Base-by-base conservation (phyloP, 208 protist species). In the Endotrypanum monterogeii region DNA sequence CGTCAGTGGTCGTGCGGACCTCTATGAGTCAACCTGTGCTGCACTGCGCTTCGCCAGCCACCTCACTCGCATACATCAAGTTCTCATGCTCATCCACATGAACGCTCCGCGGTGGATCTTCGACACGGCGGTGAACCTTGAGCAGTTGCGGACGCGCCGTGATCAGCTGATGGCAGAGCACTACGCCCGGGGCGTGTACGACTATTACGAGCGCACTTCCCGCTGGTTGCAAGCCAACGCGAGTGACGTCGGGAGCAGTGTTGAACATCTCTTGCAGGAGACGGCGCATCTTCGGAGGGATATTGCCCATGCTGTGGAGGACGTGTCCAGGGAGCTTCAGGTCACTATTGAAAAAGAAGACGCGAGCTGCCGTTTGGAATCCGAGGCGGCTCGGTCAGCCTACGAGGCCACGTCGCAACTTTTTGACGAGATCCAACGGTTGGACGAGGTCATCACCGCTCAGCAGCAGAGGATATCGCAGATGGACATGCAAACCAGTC, bases 51-150 rank as follows among this genome's bases (percentile, higher is more conserved):
- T 96, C 63, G 82, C 88, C 20, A 82, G 71, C 50, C 68, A 82
- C n/a, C 66, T 96, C 56, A 69, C 74, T 46, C 84, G 83, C 25
- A 92, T 96, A 74, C 89, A 94, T 51, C 92, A 96, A 66, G 86
- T 94, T 30, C 86, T 94, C 25, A 91, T 90, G 80, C 82, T 94
- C 18, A 86, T 88, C 46, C 92, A 96, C 82, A 91, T 94, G 74
- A 81, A 88, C 46, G 82, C 88, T 18, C 92, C 92, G 2, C 84
- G 85, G 0, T 96, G 92, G 92, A 79, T 96, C 28, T 85, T 92
- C 50, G 92, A 96, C 39, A 83, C 90, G 46, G 89, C 84, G 12
- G 83, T 89, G 39, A 75, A 67, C 56, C 65, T 96, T 0, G 87
- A 93, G 79, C 74, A 83, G 56, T 83, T 96, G 65, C 79, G 86